Conservation (phyloP, 1,284 basidiomycete species). For the Puccinia horiana region DNA sequence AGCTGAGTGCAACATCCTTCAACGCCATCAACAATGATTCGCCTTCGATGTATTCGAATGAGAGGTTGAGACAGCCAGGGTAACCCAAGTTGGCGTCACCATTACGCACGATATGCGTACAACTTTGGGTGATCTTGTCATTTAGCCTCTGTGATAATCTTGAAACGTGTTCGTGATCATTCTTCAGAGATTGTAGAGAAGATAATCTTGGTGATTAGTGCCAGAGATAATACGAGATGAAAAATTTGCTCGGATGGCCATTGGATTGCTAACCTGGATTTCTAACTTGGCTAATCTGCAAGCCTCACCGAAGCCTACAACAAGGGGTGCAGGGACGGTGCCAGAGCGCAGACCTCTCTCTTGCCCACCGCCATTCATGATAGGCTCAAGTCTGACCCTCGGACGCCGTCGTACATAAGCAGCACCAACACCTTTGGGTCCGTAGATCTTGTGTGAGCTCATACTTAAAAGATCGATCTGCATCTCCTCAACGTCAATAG, state of each 20-base stretch:
- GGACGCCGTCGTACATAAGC: constrained; percentile 91
- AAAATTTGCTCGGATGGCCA: neutral
- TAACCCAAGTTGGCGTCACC: constrained; percentile 73
- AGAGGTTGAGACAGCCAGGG: constrained; percentile 90
- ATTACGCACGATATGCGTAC: constrained; percentile 89
- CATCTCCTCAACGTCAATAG: constrained; percentile 89
- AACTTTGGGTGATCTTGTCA: constrained; percentile 74
- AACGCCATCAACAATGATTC: constrained; percentile 97
- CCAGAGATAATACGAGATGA: constrained; percentile 35
- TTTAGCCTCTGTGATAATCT: constrained; percentile 80
- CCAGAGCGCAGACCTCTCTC: constrained; percentile 93
- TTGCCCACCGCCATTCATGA: constrained; percentile 94
- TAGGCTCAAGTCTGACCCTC: constrained; percentile 88
- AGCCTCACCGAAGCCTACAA: constrained; percentile 92
- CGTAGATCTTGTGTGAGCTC: constrained; percentile 96
- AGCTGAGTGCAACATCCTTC: constrained; percentile 97
- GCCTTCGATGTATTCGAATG: constrained; percentile 95
- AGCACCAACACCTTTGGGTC: constrained; percentile 94
- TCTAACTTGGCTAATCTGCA: constrained; percentile 86
- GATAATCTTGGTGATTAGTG: constrained; percentile 28
- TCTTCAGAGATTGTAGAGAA: constrained; percentile 60
- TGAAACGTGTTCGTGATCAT: constrained; percentile 78
- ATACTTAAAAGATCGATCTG: constrained; percentile 95
- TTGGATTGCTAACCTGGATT: constrained; percentile 73
- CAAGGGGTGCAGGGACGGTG: constrained; percentile 84